Conservation (phyloP, 2,329 filamentous ascomycete species). For the Pseudocercospora musae region DNA sequence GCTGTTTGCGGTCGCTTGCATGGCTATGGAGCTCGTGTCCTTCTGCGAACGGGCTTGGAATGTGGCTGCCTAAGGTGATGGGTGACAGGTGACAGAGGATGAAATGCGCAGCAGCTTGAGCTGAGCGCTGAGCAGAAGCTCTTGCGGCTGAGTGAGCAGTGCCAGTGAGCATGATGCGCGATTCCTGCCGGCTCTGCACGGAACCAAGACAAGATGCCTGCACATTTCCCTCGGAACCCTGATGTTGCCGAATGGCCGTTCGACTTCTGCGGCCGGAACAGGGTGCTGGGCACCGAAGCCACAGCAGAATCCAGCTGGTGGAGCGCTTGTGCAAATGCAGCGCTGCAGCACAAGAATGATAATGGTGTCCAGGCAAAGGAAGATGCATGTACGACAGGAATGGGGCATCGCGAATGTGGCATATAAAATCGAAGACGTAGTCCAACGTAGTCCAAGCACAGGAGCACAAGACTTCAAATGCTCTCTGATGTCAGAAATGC, state of each 20-base stretch:
- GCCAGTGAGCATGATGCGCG: no score
- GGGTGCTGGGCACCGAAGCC: background rate
- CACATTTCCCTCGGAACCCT: constrained; percentile 1
- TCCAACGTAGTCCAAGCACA: background rate
- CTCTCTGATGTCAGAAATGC: no score
- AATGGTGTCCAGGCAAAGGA: background rate
- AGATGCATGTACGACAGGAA: background rate
- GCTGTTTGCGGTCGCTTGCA: no score
- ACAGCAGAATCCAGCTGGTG: background rate
- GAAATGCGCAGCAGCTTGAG: background rate
- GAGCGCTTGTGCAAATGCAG: background rate
- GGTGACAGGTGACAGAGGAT: constrained; percentile 2
- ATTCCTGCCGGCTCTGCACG: background rate
- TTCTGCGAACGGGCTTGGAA: background rate
- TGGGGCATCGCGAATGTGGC: background rate
- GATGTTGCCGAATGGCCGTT: background rate
- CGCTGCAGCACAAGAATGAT: background rate
- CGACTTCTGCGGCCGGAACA: background rate
- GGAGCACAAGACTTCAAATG: background rate
- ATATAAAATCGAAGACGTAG: background rate
- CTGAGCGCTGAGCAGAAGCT: background rate
- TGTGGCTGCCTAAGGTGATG: background rate
- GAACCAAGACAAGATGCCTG: background rate
- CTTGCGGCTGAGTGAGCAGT: constrained; percentile 1
- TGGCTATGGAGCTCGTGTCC: background rate